phyloP scores from a whole-genome alignment of 2,329 filamentous ascomycete genomes.

The Colletotrichum costaricense region DNA sequence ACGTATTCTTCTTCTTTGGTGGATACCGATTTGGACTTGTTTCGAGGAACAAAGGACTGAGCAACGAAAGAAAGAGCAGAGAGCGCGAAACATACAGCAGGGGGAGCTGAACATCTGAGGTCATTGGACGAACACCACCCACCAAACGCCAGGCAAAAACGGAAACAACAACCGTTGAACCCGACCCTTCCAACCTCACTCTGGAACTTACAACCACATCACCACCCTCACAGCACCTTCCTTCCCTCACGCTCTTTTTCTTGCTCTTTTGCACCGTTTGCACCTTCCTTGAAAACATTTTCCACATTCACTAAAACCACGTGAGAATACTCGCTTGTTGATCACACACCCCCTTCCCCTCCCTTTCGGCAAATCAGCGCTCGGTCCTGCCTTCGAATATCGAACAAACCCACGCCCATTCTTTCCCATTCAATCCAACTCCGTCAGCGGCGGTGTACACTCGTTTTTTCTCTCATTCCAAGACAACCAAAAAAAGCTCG shows the following conservation, averaged over 20 bases:
- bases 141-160: background rate
- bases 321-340: conserved; percentile 21
- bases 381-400: background rate
- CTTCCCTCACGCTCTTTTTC: conserved; percentile 7
- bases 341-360: background rate
- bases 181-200: conserved; percentile 25
- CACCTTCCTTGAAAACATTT: conserved; percentile 1
- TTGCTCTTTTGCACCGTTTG: conserved; percentile 5
- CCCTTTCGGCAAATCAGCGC: background rate
- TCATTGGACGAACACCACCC: conserved; percentile 3
- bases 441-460: conserved; percentile 31
- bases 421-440: conserved; percentile 15
- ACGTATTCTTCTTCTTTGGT: background rate
- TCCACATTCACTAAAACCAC: conserved; percentile 10
- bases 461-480: conserved; percentile 22
- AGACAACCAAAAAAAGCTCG: background rate
- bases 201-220: conserved; percentile 21
- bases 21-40: background rate
- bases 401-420: conserved; percentile 28
- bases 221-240: conserved; percentile 13
- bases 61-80: background rate
- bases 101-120: background rate
- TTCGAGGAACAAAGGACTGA: conserved; percentile 1
- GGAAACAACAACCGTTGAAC: conserved; percentile 29
- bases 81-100: background rate